Conservation (phyloP, 768 basidiomycete species). For the Strobilomyces dryophilus region DNA sequence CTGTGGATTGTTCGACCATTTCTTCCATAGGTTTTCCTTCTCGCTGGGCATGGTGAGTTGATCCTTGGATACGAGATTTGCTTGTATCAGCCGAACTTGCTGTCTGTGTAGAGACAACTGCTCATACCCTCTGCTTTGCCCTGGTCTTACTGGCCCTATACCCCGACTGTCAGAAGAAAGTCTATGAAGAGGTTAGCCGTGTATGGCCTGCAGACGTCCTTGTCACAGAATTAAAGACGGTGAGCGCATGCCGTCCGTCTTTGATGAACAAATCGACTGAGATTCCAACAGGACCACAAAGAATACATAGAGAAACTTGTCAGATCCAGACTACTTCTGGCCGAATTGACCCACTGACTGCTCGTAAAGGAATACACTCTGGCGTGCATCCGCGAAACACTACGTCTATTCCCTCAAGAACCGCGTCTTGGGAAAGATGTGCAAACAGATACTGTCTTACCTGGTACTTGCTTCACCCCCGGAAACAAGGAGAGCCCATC, state of each 20-base stretch:
- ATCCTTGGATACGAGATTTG: neutral
- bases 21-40: conserved; percentile 36
- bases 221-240: conserved; percentile 21
- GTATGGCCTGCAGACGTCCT: conserved; percentile 40
- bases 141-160: conserved; percentile 45
- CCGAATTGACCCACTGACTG: neutral
- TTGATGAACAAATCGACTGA: neutral
- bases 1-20: neutral
- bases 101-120: conserved; percentile 40
- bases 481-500: conserved; percentile 9
- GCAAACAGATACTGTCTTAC: conserved; percentile 32
- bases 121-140: conserved; percentile 42
- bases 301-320: conserved; percentile 38
- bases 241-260: conserved; percentile 14
- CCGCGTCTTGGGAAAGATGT: conserved; percentile 36
- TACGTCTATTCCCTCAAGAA: conserved; percentile 40
- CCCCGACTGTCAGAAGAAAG: conserved; percentile 44
- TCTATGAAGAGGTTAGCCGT: conserved; percentile 37
- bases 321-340: neutral
- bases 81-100: conserved; percentile 1
- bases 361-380: conserved; percentile 37
- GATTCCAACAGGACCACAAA: conserved; percentile 34
- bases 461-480: conserved; percentile 32
- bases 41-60: conserved; percentile 45
- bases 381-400: conserved; percentile 43